phyloP scores from a whole-genome alignment of 1,139 yeast species.

The Wickerhamomyces sp. region DNA sequence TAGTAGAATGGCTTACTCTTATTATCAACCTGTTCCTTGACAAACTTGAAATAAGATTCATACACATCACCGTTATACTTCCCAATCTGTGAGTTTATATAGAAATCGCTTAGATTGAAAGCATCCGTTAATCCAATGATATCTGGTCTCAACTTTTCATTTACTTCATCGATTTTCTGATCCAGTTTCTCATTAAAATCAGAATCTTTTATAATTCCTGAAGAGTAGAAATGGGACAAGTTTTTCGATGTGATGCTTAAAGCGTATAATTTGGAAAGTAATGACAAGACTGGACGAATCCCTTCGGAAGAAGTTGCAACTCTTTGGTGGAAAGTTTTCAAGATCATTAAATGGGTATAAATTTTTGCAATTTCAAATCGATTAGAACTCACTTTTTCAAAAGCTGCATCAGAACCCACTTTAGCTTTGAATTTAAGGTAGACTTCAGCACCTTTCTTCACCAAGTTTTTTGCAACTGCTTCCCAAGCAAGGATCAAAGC shows the following conservation, averaged over 20 bases:
- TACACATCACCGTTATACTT: slow-evolving; percentile 80
- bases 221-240: slow-evolving; percentile 18
- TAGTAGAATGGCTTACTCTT: slow-evolving; percentile 36
- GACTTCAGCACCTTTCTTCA: slow-evolving; percentile 30
- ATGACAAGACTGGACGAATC: slow-evolving; percentile 21
- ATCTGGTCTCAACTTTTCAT: slow-evolving; percentile 54
- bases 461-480: slow-evolving; percentile 31
- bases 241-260: slow-evolving; percentile 17
- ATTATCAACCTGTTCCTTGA: slow-evolving; percentile 28
- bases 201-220: slow-evolving; percentile 14
- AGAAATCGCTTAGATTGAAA: slow-evolving; percentile 76
- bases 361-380: slow-evolving; percentile 39
- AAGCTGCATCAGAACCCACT: slow-evolving; percentile 30
- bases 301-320: slow-evolving; percentile 21
- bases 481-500: slow-evolving; percentile 36
- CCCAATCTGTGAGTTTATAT: slow-evolving; percentile 82
- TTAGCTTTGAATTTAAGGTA: slow-evolving; percentile 17
- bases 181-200: slow-evolving; percentile 16
- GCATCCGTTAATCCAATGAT: slow-evolving; percentile 82
- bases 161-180: slow-evolving; percentile 28
- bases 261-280: slow-evolving; percentile 16
- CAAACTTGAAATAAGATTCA: slow-evolving; percentile 61
- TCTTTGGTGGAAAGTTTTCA: slow-evolving; percentile 31
- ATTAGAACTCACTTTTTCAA: slow-evolving; percentile 37
- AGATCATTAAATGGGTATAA: slow-evolving; percentile 34